phyloP scores from a whole-genome alignment of 1,284 basidiomycete species.

The Psilocybe mexicana region DNA sequence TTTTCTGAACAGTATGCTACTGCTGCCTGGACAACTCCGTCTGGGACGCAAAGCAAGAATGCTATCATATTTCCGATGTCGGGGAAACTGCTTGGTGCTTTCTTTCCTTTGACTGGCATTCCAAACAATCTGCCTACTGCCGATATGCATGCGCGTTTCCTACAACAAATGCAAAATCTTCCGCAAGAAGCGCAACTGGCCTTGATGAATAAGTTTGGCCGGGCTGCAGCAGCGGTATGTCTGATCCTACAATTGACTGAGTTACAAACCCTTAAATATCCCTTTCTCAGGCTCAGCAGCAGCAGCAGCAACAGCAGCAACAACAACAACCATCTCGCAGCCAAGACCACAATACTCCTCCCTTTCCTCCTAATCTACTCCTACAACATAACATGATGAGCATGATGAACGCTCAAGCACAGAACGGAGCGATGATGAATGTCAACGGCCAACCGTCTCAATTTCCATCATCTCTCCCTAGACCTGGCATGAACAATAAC shows the following conservation, averaged over 20 bases:
- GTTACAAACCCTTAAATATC: background rate
- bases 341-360: conserved; percentile 11
- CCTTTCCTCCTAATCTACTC: conserved; percentile 12
- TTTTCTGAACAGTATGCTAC: conserved; percentile 49
- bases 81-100: conserved; percentile 43
- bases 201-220: background rate
- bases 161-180: background rate
- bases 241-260: background rate
- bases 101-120: conserved; percentile 57
- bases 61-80: conserved; percentile 51
- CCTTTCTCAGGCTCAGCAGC: background rate
- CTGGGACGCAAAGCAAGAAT: conserved; percentile 44
- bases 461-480: conserved; percentile 3
- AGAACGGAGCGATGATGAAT: conserved; percentile 2
- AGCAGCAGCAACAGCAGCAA: background rate
- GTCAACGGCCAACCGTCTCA: conserved; percentile 11
- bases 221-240: conserved; percentile 14
- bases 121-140: conserved; percentile 48
- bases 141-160: conserved; percentile 23
- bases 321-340: conserved; percentile 8
- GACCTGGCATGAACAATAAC: conserved; percentile 9
- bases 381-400: background rate
- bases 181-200: background rate
- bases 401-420: conserved; percentile 15
- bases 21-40: conserved; percentile 52